Evolutionary conservation across 2,329 filamentous ascomycete species (phyloP), one percentile per base, ranked within the genome.

Genomic region (Coleophoma eucalyptorum): DNA sequence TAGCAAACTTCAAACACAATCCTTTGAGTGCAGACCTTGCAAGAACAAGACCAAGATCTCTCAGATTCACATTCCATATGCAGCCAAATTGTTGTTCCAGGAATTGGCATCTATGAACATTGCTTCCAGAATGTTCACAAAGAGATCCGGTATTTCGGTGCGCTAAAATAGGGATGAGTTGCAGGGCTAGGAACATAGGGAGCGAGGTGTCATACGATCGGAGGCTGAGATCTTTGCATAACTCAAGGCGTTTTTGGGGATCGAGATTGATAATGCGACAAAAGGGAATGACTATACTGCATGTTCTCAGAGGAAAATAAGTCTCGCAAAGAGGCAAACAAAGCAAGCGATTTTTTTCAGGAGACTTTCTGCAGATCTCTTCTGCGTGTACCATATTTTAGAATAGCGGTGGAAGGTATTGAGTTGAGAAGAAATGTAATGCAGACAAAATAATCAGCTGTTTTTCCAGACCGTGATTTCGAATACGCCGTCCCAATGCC

Each of bases 11-110:
- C 93, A 92, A 64, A 96, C 96, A 72, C 90, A 94, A 65, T 90
- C 90, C 26, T 97, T 97, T 67, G 93, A 97, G 71, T 99, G 94
- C 72, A 84, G 94, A 50, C 90, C 94, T 33, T 99, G 94, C 81
- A 94, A 95, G 77, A 99, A 99, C 79, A 97, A 97, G 81, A 97
- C 93, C 57, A 91, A 90, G 75, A 97, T 99, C 69, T 94, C 93
- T 5, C 94, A 99, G 71, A 88, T 99, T 50, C 90, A 97, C 69
- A 96, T 99, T 58, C 94, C 94, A 0, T 99, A 99, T 67, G 94
- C 94, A 2, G 94, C 94, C 54, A 99, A 99, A 76, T 79, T 99
- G 46, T 83, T 99, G 46, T 99, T 99, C 86, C 94, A 99, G 76
- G 94, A 99, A 75, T 76, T 99, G 60, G 90, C 92, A 67, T 87